These are phyloP conservation scores for Exophiala oligosperma DNA, from an alignment of 2,329 filamentous ascomycete genomes.

Conservation along the genomic window DNA sequence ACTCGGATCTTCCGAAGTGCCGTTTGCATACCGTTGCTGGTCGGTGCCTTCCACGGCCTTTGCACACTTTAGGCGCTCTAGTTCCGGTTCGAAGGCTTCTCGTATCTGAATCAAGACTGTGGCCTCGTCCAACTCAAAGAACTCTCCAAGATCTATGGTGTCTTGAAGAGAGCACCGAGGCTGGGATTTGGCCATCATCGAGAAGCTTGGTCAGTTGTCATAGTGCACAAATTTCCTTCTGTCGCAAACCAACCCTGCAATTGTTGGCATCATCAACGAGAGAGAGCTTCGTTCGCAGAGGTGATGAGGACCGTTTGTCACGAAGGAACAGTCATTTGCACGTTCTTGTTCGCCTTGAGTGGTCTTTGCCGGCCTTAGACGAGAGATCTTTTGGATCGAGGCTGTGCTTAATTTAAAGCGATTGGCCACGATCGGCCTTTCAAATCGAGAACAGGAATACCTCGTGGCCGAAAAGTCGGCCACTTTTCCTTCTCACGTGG, in stretches of 20 bases:
- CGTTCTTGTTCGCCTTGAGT: background rate
- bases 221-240: constrained; percentile 10
- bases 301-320: constrained; percentile 1
- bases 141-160: constrained; percentile 24
- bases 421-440: background rate
- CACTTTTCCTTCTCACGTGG: background rate
- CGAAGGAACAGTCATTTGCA: background rate
- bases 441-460: background rate
- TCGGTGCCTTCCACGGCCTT: constrained; percentile 27
- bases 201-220: constrained; percentile 11
- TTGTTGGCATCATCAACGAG: constrained; percentile 20
- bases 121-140: constrained; percentile 27
- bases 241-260: constrained; percentile 4
- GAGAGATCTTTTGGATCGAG: constrained; percentile 1
- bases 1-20: constrained; percentile 23
- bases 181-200: constrained; percentile 11
- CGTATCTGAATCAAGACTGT: constrained; percentile 31
- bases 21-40: constrained; percentile 14
- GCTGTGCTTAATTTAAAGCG: constrained; percentile 5
- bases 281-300: background rate
- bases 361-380: background rate
- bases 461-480: background rate
- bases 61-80: constrained; percentile 34
- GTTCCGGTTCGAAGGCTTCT: constrained; percentile 32
- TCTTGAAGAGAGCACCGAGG: constrained; percentile 20